phyloP scores from a whole-genome alignment of 495 filamentous ascomycete species.

The Podospora comata region DNA sequence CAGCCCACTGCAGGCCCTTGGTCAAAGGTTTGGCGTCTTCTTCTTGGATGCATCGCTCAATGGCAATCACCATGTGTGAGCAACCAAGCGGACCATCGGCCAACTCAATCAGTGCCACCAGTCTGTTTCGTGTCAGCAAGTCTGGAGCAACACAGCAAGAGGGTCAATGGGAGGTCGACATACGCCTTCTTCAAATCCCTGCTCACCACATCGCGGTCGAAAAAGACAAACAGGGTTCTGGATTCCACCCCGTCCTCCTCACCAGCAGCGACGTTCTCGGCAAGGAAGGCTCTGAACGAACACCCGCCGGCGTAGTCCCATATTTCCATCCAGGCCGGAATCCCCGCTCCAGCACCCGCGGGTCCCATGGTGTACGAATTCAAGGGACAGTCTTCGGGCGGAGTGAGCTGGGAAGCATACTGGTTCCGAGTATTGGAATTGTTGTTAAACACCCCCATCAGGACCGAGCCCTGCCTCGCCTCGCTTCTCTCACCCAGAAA shows the following conservation, averaged over 20 bases:
- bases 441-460: slow-evolving; percentile 54
- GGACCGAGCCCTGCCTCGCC: slow-evolving; percentile 67
- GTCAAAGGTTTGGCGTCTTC: slow-evolving; percentile 61
- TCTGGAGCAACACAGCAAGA: neutral
- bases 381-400: slow-evolving; percentile 39
- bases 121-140: slow-evolving; percentile 45
- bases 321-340: slow-evolving; percentile 64
- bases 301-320: slow-evolving; percentile 84
- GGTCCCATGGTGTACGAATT: slow-evolving; percentile 18
- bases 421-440: slow-evolving; percentile 27
- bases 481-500: slow-evolving; percentile 92
- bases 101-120: slow-evolving; percentile 89
- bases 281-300: slow-evolving; percentile 80
- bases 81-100: slow-evolving; percentile 70
- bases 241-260: slow-evolving; percentile 41
- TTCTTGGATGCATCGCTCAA: slow-evolving; percentile 62
- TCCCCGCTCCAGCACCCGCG: neutral
- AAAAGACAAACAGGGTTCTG: slow-evolving; percentile 82
- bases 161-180: slow-evolving; percentile 33
- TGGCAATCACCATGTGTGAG: slow-evolving; percentile 72
- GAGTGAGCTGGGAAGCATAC: slow-evolving; percentile 37
- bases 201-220: slow-evolving; percentile 64
- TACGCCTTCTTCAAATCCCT: slow-evolving; percentile 87
- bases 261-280: slow-evolving; percentile 42
- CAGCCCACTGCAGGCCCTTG: slow-evolving; percentile 86